Conservation (phyloP, 176 grass and related monocot genomes). For the Poa annua region DNA sequence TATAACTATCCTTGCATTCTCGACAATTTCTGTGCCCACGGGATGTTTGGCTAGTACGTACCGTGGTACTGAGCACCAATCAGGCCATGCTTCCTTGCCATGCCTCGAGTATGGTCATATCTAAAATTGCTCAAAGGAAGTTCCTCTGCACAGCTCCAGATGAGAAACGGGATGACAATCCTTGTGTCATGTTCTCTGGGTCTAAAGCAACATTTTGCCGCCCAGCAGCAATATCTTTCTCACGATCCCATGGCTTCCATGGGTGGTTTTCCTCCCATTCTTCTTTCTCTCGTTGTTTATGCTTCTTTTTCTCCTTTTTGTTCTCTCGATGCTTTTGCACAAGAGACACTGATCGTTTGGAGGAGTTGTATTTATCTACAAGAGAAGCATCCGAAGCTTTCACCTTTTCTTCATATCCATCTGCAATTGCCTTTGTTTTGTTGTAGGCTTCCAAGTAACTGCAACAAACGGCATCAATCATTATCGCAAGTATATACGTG, state of each 20-base stretch:
- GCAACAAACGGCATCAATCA: conserved; percentile 32
- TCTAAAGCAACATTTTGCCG: conserved; percentile 76
- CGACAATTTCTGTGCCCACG: neutral
- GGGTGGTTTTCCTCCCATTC: conserved; percentile 91
- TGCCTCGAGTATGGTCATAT: neutral
- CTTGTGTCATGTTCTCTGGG: conserved; percentile 63
- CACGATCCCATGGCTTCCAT: conserved; percentile 97
- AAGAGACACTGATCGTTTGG: conserved; percentile 70
- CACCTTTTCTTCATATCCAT: conserved; percentile 56
- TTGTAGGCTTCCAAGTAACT: conserved; percentile 97
- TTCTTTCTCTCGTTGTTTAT: conserved; percentile 59
- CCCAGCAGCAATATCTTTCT: conserved; percentile 85
- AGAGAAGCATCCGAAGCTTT: conserved; percentile 59
- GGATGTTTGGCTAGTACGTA: neutral
- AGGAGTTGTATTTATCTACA: conserved; percentile 83
- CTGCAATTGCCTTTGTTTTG: conserved; percentile 80
- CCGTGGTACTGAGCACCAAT: neutral
- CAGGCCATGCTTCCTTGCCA: neutral
- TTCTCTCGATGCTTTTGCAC: conserved; percentile 79
- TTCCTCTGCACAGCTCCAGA: conserved; percentile 79
- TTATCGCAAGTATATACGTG: conserved; percentile 1
- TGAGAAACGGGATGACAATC: conserved; percentile 79
- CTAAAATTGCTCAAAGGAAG: conserved; percentile 56
- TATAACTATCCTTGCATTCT: neutral
- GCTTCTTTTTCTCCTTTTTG: conserved; percentile 76